Percentiles rank a stretch among this genome's conserved stretches.
Evolutionary conservation across 2,329 filamentous ascomycete species (phyloP).

Genomic region (Amesomyces nigricolor): DNA sequence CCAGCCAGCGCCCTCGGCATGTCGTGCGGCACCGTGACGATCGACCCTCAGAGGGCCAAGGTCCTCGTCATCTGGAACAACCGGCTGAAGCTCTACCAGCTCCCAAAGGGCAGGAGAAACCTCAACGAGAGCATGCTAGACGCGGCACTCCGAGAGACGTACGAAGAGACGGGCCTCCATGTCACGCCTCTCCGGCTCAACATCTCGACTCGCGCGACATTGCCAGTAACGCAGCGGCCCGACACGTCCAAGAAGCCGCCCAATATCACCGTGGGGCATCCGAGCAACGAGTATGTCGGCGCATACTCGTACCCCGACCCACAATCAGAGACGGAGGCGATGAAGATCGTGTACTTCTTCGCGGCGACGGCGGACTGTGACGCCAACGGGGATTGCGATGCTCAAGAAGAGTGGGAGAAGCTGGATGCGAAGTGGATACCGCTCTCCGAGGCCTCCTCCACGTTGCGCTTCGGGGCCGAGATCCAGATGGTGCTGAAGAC

Average conservation of each 20-base stretch:
- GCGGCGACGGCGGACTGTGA: constrained; percentile 33
- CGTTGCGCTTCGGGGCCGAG: constrained; percentile 29
- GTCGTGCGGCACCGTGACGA: constrained; percentile 43
- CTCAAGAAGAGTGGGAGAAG: constrained; percentile 32
- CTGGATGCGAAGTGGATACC: constrained; percentile 26
- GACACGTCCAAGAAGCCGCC: constrained; percentile 16
- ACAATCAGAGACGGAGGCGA: constrained; percentile 30
- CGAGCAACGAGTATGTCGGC: constrained; percentile 35
- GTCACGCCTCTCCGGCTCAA: constrained; percentile 36
- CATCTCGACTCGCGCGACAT: constrained; percentile 41
- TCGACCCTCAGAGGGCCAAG: constrained; percentile 34
- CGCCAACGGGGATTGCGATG: constrained; percentile 22
- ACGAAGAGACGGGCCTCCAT: constrained; percentile 43
- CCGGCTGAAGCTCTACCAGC: constrained; percentile 39
- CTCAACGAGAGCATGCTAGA: constrained; percentile 39
- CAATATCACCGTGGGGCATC: constrained; percentile 28
- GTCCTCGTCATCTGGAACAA: constrained; percentile 41
- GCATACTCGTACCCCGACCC: constrained; percentile 35
- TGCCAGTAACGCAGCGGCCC: constrained; percentile 17
- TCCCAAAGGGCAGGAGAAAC: constrained; percentile 46
- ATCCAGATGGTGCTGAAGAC: constrained; percentile 23
- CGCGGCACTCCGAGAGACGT: constrained; percentile 42
- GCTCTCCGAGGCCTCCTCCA: constrained; percentile 20
- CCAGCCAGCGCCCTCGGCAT: constrained; percentile 40
- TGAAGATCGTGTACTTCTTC: constrained; percentile 39